Evolutionary conservation across 805 yeast species (phyloP).

Genomic region (Sugiyamaella qingdaonensis): DNA sequence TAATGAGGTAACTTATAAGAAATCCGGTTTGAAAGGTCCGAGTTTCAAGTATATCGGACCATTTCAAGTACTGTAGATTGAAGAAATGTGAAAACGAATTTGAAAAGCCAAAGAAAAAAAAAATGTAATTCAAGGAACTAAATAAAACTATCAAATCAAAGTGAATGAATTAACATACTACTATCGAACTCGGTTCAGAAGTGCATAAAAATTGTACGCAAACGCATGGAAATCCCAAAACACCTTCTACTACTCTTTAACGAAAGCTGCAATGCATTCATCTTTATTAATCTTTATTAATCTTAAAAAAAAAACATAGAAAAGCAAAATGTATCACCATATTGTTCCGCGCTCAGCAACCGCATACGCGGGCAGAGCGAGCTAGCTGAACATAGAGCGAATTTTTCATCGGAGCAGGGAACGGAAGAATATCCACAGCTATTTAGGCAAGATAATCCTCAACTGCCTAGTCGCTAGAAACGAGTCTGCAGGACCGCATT

Average conservation of each 20-base stretch:
- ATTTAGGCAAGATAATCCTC: conserved; percentile 26
- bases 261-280: no score
- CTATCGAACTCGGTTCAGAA: no score
- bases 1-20: background rate
- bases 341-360: conserved; percentile 23
- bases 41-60: no score
- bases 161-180: no score
- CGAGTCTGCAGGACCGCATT: conserved; percentile 21
- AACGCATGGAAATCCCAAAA: no score
- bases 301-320: conserved; percentile 1
- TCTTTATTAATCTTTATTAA: background rate
- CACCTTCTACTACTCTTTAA: no score
- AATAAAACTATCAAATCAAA: no score
- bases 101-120: no score
- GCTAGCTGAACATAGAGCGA: conserved; percentile 29
- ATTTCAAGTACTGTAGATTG: no score
- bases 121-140: no score
- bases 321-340: conserved; percentile 32
- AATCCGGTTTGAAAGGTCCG: background rate
- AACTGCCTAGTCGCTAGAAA: conserved; percentile 20
- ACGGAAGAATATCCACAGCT: conserved; percentile 34
- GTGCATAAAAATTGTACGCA: no score
- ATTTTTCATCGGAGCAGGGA: conserved; percentile 37
- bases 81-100: no score
- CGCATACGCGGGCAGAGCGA: conserved; percentile 7